Base-by-base conservation (phyloP, 2,329 filamentous ascomycete genomes). In the Cercospora sp. region DNA sequence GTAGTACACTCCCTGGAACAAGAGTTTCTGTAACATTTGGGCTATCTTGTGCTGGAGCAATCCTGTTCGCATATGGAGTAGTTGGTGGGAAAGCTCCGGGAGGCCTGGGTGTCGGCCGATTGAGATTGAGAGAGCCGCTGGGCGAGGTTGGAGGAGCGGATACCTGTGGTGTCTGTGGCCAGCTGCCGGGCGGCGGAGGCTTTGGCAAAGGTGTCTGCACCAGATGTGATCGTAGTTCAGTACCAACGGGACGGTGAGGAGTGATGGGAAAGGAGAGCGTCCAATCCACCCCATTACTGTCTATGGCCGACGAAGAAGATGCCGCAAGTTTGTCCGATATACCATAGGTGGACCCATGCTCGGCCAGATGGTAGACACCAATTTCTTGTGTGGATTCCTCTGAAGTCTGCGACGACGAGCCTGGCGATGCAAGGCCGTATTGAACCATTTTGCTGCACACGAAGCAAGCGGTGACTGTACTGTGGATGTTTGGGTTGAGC, bases 271-370 rank as follows among this genome's bases (percentile, higher is more conserved):
- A 58, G 13, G 53, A 58, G 16, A 33, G 26, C 6, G 53, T 61
- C 59, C 18, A 16, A 45, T 61, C 26, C 5, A 61, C 31, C 31
- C 28, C 12, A 36, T 33, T 20, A 28, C 61, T 18, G 51, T 63
- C 30, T 36, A 12, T 20, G 31, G 26, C 23, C n/a, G 10, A 12
- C 10, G 60, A 7, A n/a, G 42, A 12, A 5, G 60, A 18, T 12
- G 45, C 45, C 3, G 28, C 12, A 3, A 31, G 5, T 5, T 31
- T 36, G n/a, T 63, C 61, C 5, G 42, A 28, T 7, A 57, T 28
- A 12, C 61, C 61, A 55, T 53, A 36, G 16, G 61, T 63, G 45
- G 12, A 55, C 8, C 8, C 30, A 45, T 63, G 61, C n/a, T 63
- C 30, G 36, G 45, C 5, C 1, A 48, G 2, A 26, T 36, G n/a